phyloP scores from a whole-genome alignment of 805 yeast species.

The Metschnikowia koreensis region DNA sequence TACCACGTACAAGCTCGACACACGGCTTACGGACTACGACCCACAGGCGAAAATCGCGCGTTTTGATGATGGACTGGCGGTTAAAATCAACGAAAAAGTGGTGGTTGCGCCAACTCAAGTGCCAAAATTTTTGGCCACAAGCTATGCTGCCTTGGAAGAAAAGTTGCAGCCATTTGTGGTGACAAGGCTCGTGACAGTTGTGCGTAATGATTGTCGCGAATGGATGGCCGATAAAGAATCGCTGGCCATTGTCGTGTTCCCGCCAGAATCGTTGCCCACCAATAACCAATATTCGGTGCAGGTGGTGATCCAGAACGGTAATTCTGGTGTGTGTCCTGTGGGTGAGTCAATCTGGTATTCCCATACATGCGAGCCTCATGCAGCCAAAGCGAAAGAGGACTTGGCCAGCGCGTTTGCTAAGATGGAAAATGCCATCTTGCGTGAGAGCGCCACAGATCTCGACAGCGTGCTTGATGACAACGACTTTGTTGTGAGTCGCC shows the following conservation, averaged over 20 bases:
- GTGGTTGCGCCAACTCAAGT: constrained; percentile 70
- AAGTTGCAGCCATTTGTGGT: constrained; percentile 49
- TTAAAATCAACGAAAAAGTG: constrained; percentile 75
- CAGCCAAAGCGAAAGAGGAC: constrained; percentile 68
- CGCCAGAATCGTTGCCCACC: constrained; percentile 72
- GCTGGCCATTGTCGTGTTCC: constrained; percentile 88
- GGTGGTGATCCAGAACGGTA: constrained; percentile 82
- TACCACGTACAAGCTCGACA: constrained; percentile 82
- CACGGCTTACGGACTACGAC: constrained; percentile 64
- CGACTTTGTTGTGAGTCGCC: constrained; percentile 32
- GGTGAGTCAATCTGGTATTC: constrained; percentile 91
- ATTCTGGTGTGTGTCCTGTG: constrained; percentile 81
- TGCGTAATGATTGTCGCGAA: constrained; percentile 81
- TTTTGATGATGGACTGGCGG: constrained; percentile 71
- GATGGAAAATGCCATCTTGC: constrained; percentile 73
- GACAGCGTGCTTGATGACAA: constrained; percentile 40
- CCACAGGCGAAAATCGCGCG: constrained; percentile 63
- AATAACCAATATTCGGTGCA: constrained; percentile 75
- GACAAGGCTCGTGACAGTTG: constrained; percentile 77
- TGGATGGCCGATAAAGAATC: constrained; percentile 88
- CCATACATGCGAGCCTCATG: constrained; percentile 67
- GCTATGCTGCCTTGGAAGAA: constrained; percentile 43
- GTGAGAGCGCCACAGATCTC: constrained; percentile 65
- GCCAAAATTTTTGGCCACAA: constrained; percentile 41
- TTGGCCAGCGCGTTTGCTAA: constrained; percentile 76